Conservation (phyloP, 495 filamentous ascomycete species). For the Pseudomonodictys pantanalensis region DNA sequence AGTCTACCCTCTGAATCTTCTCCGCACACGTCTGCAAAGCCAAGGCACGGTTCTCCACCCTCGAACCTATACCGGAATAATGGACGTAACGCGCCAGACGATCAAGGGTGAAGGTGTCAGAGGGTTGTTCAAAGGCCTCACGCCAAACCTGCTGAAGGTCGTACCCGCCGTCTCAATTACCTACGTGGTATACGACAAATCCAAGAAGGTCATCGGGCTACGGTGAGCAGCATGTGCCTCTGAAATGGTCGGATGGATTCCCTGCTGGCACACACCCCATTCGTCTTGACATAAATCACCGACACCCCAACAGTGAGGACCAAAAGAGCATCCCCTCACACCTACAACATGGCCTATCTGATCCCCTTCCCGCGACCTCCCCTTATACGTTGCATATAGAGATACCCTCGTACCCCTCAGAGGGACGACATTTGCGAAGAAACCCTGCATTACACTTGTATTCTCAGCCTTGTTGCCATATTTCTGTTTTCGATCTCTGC, state of each 20-base stretch:
- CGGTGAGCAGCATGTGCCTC: constrained; percentile 44
- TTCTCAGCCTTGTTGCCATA: background rate
- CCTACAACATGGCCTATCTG: background rate
- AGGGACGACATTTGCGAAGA: background rate
- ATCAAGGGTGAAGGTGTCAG: constrained; percentile 76
- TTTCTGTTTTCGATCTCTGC: background rate
- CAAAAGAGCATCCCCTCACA: too few species aligned
- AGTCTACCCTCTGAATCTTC: constrained; percentile 93
- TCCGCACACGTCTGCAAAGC: constrained; percentile 89
- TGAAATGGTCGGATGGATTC: background rate
- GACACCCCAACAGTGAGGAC: background rate
- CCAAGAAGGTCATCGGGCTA: constrained; percentile 74
- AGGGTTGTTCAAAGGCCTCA: constrained; percentile 91
- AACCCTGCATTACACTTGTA: background rate
- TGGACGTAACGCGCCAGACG: constrained; percentile 81
- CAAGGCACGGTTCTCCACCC: constrained; percentile 93
- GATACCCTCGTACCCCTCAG: background rate
- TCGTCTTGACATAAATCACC: background rate
- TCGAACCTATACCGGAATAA: constrained; percentile 80
- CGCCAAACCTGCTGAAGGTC: constrained; percentile 94
- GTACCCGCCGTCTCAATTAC: constrained; percentile 93
- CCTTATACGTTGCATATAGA: background rate
- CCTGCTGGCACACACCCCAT: background rate
- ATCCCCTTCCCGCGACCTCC: background rate
- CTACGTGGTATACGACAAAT: constrained; percentile 96